Evolutionary conservation across 768 basidiomycete species (phyloP).

Genomic region (Boletus subparvulus): DNA sequence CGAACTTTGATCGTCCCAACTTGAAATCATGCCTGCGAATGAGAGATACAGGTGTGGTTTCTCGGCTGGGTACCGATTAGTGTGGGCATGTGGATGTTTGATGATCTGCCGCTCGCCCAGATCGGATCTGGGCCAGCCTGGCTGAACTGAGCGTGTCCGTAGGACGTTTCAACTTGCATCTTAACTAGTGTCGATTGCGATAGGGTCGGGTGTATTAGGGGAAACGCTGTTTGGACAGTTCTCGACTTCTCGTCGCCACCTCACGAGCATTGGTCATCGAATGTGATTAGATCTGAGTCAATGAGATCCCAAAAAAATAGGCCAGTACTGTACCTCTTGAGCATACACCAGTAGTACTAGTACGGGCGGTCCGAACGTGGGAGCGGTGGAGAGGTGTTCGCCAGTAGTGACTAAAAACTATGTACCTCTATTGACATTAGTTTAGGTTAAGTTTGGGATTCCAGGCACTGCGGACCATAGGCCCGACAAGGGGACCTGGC

Average conservation of each 20-base stretch:
- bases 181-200: conserved; percentile 49
- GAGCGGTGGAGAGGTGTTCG: too few relatives aligned
- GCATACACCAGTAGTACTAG: too few relatives aligned
- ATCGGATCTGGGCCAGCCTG: background rate
- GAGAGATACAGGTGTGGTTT: conserved; percentile 44
- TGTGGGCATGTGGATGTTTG: conserved; percentile 57
- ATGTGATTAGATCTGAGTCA: too few relatives aligned
- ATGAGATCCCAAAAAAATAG: too few relatives aligned
- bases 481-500: too few relatives aligned
- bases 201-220: conserved; percentile 65
- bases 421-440: too few relatives aligned
- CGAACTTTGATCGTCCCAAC: conserved; percentile 27
- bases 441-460: too few relatives aligned
- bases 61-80: conserved; percentile 70
- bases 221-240: conserved; percentile 62
- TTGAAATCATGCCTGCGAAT: background rate
- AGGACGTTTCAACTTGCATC: conserved; percentile 70
- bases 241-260: conserved; percentile 15
- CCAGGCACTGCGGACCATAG: too few relatives aligned
- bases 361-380: too few relatives aligned
- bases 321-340: too few relatives aligned
- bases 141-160: background rate
- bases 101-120: too few relatives aligned
- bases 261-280: conserved; percentile 2
- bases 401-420: too few relatives aligned